phyloP scores from a whole-genome alignment of 2,329 filamentous ascomycete genomes.

The Leptographium galeiforme region DNA sequence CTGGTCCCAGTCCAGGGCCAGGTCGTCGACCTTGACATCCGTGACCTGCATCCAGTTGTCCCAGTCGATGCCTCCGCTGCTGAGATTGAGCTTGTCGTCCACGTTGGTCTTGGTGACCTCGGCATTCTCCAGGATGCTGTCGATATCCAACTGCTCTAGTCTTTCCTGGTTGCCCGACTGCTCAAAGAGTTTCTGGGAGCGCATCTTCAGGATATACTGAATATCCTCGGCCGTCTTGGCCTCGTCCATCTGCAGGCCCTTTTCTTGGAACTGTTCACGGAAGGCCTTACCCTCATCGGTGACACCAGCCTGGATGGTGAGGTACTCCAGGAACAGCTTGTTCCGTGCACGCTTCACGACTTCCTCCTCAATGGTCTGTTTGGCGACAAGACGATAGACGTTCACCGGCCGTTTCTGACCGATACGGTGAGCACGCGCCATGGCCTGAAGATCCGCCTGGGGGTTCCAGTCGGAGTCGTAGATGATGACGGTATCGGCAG shows the following conservation, averaged over 20 bases:
- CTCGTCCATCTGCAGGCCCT: slow-evolving; percentile 59
- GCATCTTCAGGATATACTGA: slow-evolving; percentile 88
- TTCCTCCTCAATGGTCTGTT: slow-evolving; percentile 97
- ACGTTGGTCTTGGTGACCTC: slow-evolving; percentile 96
- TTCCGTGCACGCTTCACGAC: slow-evolving; percentile 92
- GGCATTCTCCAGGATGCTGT: slow-evolving; percentile 90
- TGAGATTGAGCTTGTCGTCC: slow-evolving; percentile 79
- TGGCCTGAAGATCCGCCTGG: slow-evolving; percentile 92
- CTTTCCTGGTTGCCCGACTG: slow-evolving; percentile 94
- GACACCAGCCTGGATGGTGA: slow-evolving; percentile 92
- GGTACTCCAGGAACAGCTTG: slow-evolving; percentile 92
- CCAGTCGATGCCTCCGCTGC: slow-evolving; percentile 70
- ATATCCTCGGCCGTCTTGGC: slow-evolving; percentile 90
- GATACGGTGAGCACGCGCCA: slow-evolving; percentile 96
- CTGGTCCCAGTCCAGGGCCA: slow-evolving; percentile 82
- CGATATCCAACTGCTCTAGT: slow-evolving; percentile 92
- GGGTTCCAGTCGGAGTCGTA: slow-evolving; percentile 99
- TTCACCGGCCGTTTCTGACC: slow-evolving; percentile 93
- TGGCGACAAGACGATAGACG: slow-evolving; percentile 91
- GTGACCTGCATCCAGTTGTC: slow-evolving; percentile 98
- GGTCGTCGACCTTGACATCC: slow-evolving; percentile 83
- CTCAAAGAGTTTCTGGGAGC: slow-evolving; percentile 98
- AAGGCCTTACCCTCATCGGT: slow-evolving; percentile 85
- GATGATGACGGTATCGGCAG: slow-evolving; percentile 91
- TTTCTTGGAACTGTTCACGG: slow-evolving; percentile 63